phyloP scores from a whole-genome alignment of 345 rosid genomes.

The Eucalyptus microcorys region DNA sequence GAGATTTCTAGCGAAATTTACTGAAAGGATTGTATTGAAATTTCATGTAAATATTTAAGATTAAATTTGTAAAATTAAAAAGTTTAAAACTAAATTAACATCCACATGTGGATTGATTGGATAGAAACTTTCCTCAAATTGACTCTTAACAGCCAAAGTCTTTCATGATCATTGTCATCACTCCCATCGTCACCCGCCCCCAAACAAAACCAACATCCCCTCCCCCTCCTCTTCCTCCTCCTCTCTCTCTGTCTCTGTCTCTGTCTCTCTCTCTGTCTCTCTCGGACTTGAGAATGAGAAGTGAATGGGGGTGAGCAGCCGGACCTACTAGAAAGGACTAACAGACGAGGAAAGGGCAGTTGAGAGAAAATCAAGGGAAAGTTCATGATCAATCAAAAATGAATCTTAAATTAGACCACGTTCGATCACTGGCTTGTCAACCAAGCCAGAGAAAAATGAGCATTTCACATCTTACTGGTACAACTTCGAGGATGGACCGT shows the following conservation, averaged over 20 bases:
- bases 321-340: background rate
- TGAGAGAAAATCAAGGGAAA: background rate
- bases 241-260: too few species aligned
- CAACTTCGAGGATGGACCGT: background rate
- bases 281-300: background rate
- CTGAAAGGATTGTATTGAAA: background rate
- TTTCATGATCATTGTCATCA: background rate
- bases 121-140: background rate
- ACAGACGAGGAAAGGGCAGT: background rate
- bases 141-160: background rate
- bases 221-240: rapidly evolving
- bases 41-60: too few species aligned
- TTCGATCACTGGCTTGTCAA: background rate
- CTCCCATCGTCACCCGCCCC: background rate
- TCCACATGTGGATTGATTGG: too few species aligned
- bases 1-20: too few species aligned
- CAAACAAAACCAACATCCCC: too few species aligned
- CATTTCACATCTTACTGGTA: background rate
- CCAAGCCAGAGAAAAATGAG: background rate
- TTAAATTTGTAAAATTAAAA: too few species aligned
- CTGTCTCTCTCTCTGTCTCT: too few species aligned
- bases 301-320: background rate
- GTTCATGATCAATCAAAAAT: background rate
- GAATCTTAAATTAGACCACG: background rate
- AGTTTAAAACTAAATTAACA: too few species aligned